Evolutionary conservation across 2,329 filamentous ascomycete species (phyloP).

Genomic region (Sarocladiaceae sp.): DNA sequence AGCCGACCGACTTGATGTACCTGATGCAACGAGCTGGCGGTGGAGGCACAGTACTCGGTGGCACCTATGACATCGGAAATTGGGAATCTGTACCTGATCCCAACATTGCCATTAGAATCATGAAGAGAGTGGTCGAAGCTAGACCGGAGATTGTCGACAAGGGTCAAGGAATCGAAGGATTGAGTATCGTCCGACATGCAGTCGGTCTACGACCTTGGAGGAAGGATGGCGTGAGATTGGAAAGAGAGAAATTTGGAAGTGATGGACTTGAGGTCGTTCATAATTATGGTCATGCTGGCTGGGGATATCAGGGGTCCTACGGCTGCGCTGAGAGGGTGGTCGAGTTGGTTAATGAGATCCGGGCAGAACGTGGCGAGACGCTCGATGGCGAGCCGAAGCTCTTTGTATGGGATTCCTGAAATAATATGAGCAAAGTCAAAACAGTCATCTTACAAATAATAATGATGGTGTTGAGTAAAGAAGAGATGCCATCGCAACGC

Average conservation of each 20-base stretch:
- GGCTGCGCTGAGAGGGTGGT: constrained; percentile 66
- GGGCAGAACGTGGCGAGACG: constrained; percentile 22
- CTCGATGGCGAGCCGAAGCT: constrained; percentile 24
- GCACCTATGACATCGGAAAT: constrained; percentile 72
- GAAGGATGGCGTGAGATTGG: constrained; percentile 68
- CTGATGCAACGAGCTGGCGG: constrained; percentile 75
- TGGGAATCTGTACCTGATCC: constrained; percentile 79
- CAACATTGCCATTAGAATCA: constrained; percentile 76
- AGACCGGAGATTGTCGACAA: constrained; percentile 59
- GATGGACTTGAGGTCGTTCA: constrained; percentile 67
- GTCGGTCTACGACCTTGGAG: constrained; percentile 78
- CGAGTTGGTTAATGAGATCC: constrained; percentile 62
- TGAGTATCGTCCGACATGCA: constrained; percentile 75
- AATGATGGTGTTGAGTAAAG: too few species aligned
- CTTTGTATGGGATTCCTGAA: constrained; percentile 14
- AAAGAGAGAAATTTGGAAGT: constrained; percentile 46
- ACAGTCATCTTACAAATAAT: too few species aligned
- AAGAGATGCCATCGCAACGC: too few species aligned
- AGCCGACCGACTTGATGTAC: constrained; percentile 68
- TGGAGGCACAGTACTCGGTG: constrained; percentile 85
- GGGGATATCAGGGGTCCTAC: constrained; percentile 69
- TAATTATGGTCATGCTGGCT: constrained; percentile 76
- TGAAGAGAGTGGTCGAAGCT: constrained; percentile 67
- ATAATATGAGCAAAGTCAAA: too few species aligned
- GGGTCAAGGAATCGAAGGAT: constrained; percentile 64